Evolutionary conservation across 345 rosid genomes (phyloP).

Genomic region (Garcia nutans): DNA sequence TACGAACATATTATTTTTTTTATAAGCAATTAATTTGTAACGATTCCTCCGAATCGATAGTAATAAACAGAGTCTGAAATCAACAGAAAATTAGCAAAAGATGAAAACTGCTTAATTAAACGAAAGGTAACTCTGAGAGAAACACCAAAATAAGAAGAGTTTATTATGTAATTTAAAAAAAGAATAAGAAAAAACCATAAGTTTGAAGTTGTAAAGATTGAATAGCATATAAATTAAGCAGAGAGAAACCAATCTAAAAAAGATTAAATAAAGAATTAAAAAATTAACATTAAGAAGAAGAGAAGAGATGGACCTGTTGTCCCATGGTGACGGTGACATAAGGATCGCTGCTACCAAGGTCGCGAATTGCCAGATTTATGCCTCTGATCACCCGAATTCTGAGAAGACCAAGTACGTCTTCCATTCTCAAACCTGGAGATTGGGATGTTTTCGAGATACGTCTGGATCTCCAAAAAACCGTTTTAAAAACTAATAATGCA

Average conservation of each 20-base stretch:
- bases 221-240: too few relatives aligned
- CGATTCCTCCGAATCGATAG: neutral
- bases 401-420: constrained; percentile 35
- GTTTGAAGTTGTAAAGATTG: neutral
- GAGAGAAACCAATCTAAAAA: too few relatives aligned
- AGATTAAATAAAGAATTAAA: neutral
- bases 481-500: too few relatives aligned
- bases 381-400: constrained; percentile 31
- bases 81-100: neutral
- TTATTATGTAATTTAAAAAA: too few relatives aligned
- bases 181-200: neutral
- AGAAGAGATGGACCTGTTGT: constrained; percentile 10
- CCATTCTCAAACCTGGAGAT: constrained; percentile 16
- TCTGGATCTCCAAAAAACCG: neutral
- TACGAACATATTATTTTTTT: too few relatives aligned
- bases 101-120: too few relatives aligned
- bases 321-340: constrained; percentile 36
- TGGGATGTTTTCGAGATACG: neutral
- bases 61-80: neutral
- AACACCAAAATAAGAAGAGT: too few relatives aligned
- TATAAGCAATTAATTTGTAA: too few relatives aligned
- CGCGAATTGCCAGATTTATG: constrained; percentile 39
- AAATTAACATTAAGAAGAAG: neutral
- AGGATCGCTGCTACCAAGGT: constrained; percentile 39
- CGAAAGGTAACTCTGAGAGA: neutral